phyloP scores from a whole-genome alignment of 495 filamentous ascomycete species.

The Tirmania nivea region DNA sequence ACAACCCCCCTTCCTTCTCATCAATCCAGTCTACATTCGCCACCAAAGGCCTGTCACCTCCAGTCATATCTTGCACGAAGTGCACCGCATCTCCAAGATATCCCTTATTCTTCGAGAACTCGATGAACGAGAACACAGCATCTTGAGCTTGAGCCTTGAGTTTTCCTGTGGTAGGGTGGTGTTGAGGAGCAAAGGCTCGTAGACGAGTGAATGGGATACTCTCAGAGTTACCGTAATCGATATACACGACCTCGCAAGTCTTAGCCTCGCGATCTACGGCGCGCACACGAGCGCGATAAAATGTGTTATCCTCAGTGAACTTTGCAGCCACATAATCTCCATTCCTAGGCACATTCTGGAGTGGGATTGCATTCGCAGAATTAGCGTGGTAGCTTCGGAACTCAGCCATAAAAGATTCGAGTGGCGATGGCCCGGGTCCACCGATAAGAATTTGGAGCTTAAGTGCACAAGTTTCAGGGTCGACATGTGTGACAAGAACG shows the following conservation, averaged over 20 bases:
- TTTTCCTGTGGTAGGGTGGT: slow-evolving; percentile 38
- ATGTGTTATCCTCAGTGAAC: slow-evolving; percentile 67
- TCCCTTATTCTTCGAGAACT: slow-evolving; percentile 55
- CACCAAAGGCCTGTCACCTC: slow-evolving; percentile 46
- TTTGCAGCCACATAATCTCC: slow-evolving; percentile 78
- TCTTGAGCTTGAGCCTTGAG: slow-evolving; percentile 74
- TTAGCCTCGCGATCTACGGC: slow-evolving; percentile 80
- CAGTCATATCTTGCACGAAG: slow-evolving; percentile 45
- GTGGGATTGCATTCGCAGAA: slow-evolving; percentile 42
- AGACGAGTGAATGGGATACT: slow-evolving; percentile 61
- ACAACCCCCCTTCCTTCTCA: slow-evolving; percentile 45
- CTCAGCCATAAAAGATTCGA: slow-evolving; percentile 65
- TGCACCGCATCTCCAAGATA: slow-evolving; percentile 60
- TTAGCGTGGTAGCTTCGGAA: slow-evolving; percentile 76
- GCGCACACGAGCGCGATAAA: slow-evolving; percentile 82
- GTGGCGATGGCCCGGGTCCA: slow-evolving; percentile 59
- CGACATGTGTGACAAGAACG: slow-evolving; percentile 73
- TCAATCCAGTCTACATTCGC: slow-evolving; percentile 72
- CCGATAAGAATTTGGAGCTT: slow-evolving; percentile 59
- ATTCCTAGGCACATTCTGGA: slow-evolving; percentile 62
- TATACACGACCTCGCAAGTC: slow-evolving; percentile 72
- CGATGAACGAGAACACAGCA: slow-evolving; percentile 66
- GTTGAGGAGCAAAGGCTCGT: slow-evolving; percentile 55
- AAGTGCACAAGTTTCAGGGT: slow-evolving; percentile 40
- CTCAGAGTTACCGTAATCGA: slow-evolving; percentile 94